Conservation (phyloP, 75 land plant genomes). For the Picea sitchensis region DNA sequence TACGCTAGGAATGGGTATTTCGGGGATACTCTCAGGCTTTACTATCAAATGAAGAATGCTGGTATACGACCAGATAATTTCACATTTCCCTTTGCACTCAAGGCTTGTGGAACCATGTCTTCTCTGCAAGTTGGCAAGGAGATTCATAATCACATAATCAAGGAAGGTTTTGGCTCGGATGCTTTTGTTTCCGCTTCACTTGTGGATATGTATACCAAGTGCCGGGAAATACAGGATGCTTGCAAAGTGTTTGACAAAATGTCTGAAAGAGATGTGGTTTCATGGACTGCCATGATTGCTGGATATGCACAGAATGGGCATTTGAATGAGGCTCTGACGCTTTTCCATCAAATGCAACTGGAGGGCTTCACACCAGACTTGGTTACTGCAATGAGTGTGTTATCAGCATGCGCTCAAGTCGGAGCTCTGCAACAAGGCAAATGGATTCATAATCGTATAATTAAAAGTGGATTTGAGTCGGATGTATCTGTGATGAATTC, state of each 20-base stretch:
- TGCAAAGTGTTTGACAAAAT: conserved; percentile 32
- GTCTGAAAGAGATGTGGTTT: conserved; percentile 31
- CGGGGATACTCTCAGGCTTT: no score
- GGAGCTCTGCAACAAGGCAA: conserved; percentile 36
- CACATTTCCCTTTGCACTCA: conserved; percentile 58
- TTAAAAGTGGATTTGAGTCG: conserved; percentile 27
- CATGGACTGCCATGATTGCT: conserved; percentile 65
- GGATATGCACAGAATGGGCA: conserved; percentile 43
- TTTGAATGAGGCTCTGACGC: conserved; percentile 31
- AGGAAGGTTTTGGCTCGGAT: conserved; percentile 19
- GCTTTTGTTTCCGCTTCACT: conserved; percentile 45
- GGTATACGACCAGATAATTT: conserved; percentile 49
- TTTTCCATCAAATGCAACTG: conserved; percentile 43
- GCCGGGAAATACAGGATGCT: conserved; percentile 51
- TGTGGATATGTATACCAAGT: conserved; percentile 68
- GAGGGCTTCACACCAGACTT: conserved; percentile 30
- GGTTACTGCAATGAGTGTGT: conserved; percentile 36
- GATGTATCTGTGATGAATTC: conserved; percentile 60
- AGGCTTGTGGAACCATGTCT: conserved; percentile 27
- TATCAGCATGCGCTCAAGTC: conserved; percentile 53
- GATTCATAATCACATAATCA: conserved; percentile 34
- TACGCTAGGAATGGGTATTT: no score
- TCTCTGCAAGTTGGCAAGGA: conserved; percentile 20
- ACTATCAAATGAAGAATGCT: conserved; percentile 36
- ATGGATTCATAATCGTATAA: conserved; percentile 44